These are phyloP conservation scores for Wickerhamiella brachini DNA, from an alignment of 805 yeast genomes.

Conservation along the genomic window DNA sequence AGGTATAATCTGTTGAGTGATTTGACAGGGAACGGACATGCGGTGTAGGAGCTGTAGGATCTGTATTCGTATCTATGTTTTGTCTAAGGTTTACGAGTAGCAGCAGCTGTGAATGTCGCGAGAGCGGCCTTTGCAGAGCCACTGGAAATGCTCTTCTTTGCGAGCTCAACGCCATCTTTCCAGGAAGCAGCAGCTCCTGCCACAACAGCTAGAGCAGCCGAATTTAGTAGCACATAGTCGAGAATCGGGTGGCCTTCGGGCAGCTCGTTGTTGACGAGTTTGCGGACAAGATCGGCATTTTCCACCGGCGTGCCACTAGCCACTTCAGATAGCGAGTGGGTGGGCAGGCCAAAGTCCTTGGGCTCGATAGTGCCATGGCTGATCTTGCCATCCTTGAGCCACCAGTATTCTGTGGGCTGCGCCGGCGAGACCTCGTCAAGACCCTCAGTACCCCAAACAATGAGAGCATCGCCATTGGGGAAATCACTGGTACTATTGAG, in stretches of 20 bases:
- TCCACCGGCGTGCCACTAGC: constrained; percentile 76
- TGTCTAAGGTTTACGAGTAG: no score
- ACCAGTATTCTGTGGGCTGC: constrained; percentile 75
- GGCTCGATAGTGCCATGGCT: constrained; percentile 33
- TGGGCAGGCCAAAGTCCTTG: constrained; percentile 64
- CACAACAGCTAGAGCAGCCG: constrained; percentile 75
- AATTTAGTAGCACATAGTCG: constrained; percentile 82
- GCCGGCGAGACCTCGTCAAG: constrained; percentile 89
- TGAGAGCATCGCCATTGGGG: constrained; percentile 42
- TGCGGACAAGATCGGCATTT: constrained; percentile 53
- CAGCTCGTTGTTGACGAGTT: constrained; percentile 32
- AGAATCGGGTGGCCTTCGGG: constrained; percentile 42
- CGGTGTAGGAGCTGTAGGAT: no score
- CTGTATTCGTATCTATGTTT: no score
- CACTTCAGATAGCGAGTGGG: constrained; percentile 55
- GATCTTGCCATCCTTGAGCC: constrained; percentile 31
- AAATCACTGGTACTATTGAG: constrained; percentile 39
- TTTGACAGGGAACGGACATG: no score
- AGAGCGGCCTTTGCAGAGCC: constrained; percentile 58
- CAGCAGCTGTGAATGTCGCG: constrained; percentile 14
- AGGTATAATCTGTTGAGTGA: no score
- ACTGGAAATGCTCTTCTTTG: constrained; percentile 48
- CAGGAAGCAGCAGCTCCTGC: constrained; percentile 52
- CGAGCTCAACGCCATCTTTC: constrained; percentile 65
- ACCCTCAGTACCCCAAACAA: constrained; percentile 88